Conservation (phyloP, 2,329 filamentous ascomycete species). For the Apiospora sp. region DNA sequence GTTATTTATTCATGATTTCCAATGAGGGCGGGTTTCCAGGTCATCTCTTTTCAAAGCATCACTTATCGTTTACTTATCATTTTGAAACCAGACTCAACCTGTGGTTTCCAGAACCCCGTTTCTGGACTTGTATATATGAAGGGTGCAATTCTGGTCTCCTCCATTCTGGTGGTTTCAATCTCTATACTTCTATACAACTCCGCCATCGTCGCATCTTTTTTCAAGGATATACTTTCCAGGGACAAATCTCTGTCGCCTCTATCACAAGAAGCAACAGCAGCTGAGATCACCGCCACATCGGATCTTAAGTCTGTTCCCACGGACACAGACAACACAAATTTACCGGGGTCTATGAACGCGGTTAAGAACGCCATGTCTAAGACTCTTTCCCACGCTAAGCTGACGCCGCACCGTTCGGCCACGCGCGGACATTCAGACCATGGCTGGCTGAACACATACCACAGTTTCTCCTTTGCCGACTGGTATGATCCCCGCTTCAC, state of each 20-base stretch:
- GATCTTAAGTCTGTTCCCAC: constrained; percentile 21
- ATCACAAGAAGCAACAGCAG: constrained; percentile 18
- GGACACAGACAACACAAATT: constrained; percentile 19
- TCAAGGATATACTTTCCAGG: constrained; percentile 25
- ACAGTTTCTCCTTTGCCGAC: constrained; percentile 84
- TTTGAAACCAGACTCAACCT: constrained; percentile 10
- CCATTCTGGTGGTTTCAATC: constrained; percentile 40
- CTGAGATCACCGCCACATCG: constrained; percentile 12
- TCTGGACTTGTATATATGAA: constrained; percentile 43
- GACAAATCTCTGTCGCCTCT: neutral
- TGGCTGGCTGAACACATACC: constrained; percentile 87
- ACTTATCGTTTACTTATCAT: constrained; percentile 29
- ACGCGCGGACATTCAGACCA: constrained; percentile 81
- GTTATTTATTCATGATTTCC: constrained; percentile 22
- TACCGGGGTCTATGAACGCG: constrained; percentile 42
- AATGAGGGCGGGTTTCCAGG: constrained; percentile 26
- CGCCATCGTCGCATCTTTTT: constrained; percentile 29
- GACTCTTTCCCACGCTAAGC: constrained; percentile 71
- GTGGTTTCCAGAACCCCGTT: constrained; percentile 31
- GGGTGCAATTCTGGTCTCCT: constrained; percentile 35
- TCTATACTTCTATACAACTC: constrained; percentile 41
- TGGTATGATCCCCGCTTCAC: constrained; percentile 73
- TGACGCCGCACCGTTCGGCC: constrained; percentile 76
- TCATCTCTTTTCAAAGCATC: constrained; percentile 31
- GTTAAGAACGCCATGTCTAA: constrained; percentile 65